These are phyloP conservation scores for Microcera coccophila DNA, from an alignment of 2,329 filamentous ascomycete species.

Conservation along the genomic window DNA sequence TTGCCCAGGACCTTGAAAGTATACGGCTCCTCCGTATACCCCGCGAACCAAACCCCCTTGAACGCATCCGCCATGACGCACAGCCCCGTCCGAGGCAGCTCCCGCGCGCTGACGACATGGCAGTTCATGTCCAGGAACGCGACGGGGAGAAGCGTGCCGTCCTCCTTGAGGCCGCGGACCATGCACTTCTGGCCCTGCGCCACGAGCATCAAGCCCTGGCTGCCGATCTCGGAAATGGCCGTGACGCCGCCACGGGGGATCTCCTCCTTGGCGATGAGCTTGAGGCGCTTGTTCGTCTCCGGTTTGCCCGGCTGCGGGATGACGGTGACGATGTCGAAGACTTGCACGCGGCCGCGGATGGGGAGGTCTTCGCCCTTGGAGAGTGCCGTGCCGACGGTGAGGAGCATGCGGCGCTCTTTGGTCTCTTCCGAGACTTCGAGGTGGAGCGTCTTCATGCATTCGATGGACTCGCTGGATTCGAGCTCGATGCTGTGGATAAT, in stretches of 20 bases:
- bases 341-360: conserved; percentile 77
- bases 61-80: conserved; percentile 85
- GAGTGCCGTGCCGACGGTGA: conserved; percentile 81
- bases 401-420: conserved; percentile 75
- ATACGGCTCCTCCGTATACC: conserved; percentile 95
- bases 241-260: conserved; percentile 90
- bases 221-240: conserved; percentile 76
- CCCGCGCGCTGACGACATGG: conserved; percentile 82
- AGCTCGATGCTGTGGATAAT: conserved; percentile 73
- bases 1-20: conserved; percentile 92
- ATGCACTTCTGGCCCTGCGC: conserved; percentile 97
- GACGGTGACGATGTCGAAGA: conserved; percentile 88
- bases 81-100: conserved; percentile 77
- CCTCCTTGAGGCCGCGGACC: conserved; percentile 92
- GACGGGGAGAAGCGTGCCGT: conserved; percentile 85
- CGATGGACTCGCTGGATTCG: conserved; percentile 70
- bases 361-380: conserved; percentile 88
- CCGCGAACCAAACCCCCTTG: conserved; percentile 93
- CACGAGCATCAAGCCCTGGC: conserved; percentile 81
- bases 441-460: conserved; percentile 77
- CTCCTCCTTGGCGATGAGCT: conserved; percentile 83
- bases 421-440: conserved; percentile 90
- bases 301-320: conserved; percentile 83
- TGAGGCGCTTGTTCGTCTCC: conserved; percentile 81
- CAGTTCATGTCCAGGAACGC: conserved; percentile 98